Evolutionary conservation across 108 stramenopile species (phyloP), one percentile per base, ranked within the genome.

Genomic region (Mediolabrus comicus): DNA sequence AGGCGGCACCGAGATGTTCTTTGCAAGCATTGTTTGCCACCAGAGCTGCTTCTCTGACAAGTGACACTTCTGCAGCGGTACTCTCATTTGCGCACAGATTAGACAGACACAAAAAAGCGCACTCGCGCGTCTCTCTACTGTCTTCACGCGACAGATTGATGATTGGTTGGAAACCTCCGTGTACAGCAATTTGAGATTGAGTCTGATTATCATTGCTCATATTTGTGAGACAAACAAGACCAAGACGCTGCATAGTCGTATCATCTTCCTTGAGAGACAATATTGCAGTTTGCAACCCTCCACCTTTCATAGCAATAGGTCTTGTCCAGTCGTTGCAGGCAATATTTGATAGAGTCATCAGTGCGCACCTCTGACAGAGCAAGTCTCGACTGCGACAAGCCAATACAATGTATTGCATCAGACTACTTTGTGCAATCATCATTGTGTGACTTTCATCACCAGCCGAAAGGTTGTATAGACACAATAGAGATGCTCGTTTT

Each of bases 341-440:
- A 31, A 95, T 71, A 64, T 95, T 95, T 2, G 87, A 89, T 17
- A 90, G 57, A 29, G 87, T 89, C 94, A 95, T 92, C 16, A 84
- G 79, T 25, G 90, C 84, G 83, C 87, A 95, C 38, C 92, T 82
- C 59, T 87, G 92, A 73, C 86, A 86, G 22, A 92, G 67, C 34
- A 75, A 75, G 58, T 94, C 91, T 22, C 70, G 70, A 51, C 71
- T 69, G 34, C 52, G 17, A 17, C 77, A 69, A 12, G 88, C 63
- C 39, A n/a, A 12, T 33, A 90, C 71, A 13, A 94, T 69, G 1
- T 86, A 64, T 54, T 65, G 31, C n/a, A 69, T 51, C n/a, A 80
- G 59, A 54, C 82, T 39, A 11, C 69, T 69, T 38, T 67, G 64
- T 53, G 74, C 79, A 32, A 85, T 59, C 28, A 85, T 59, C 28